A percentile compares a stretch with the other conserved stretches of the same genome.
These are phyloP conservation scores for Globisporangium rhizosaccharum DNA, from an alignment of 352 stramenopile genomes.

Conservation along the genomic window DNA sequence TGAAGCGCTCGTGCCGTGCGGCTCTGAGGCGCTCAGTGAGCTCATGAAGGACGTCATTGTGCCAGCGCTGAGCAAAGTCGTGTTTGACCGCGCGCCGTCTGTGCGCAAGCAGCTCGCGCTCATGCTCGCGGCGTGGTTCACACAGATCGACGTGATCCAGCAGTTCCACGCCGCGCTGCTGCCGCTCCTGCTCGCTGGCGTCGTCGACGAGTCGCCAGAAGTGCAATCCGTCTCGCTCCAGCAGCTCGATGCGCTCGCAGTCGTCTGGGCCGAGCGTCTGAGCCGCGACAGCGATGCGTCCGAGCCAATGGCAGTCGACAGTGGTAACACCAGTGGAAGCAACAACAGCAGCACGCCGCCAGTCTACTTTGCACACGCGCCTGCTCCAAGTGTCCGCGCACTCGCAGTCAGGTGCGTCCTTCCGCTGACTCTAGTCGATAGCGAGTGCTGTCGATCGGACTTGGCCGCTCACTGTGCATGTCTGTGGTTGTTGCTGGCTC, in stretches of 20 bases:
- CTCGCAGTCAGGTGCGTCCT: slow-evolving; percentile 28
- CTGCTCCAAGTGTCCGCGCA: slow-evolving; percentile 30
- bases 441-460: not conserved
- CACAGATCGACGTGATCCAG: slow-evolving; percentile 41
- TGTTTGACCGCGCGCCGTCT: slow-evolving; percentile 63
- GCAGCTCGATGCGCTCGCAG: slow-evolving; percentile 42
- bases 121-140: slow-evolving; percentile 56
- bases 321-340: not conserved
- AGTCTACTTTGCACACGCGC: slow-evolving; percentile 50
- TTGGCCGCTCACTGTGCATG: not conserved
- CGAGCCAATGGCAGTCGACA: slow-evolving; percentile 37
- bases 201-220: slow-evolving; percentile 69
- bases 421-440: not conserved
- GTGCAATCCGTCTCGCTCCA: slow-evolving; percentile 33
- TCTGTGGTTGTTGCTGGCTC: not conserved
- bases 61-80: slow-evolving; percentile 51
- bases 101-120: slow-evolving; percentile 69
- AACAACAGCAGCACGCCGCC: slow-evolving; percentile 19
- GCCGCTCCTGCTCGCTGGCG: slow-evolving; percentile 56
- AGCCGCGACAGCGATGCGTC: slow-evolving; percentile 17
- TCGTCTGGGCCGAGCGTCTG: slow-evolving; percentile 31
- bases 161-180: slow-evolving; percentile 63
- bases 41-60: slow-evolving; percentile 76
- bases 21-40: slow-evolving; percentile 52
- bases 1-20: slow-evolving; percentile 63